Evolutionary conservation across 371 early-diverging fungal genomes (phyloP).

Genomic region (Syncephalastrum monosporum): DNA sequence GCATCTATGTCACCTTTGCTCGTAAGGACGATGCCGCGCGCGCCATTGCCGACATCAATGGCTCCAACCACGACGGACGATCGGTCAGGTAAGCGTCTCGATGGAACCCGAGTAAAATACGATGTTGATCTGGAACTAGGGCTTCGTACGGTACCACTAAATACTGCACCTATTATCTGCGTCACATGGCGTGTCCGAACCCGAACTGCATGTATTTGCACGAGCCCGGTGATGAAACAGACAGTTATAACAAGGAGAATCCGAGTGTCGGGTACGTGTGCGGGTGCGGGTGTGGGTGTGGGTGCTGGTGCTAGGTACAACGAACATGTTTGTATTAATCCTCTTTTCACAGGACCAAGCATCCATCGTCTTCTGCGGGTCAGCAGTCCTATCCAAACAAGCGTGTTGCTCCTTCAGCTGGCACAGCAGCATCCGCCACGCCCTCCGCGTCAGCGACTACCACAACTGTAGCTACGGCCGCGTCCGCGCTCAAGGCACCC

Average conservation of each 20-base stretch:
- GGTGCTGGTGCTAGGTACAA: not conserved
- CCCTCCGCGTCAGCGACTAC: slow-evolving; percentile 3
- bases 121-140: slow-evolving; percentile 21
- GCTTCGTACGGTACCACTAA: slow-evolving; percentile 91
- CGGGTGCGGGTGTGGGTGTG: too few species aligned
- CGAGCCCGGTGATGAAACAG: slow-evolving; percentile 83
- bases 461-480: slow-evolving; percentile 4
- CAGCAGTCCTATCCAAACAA: slow-evolving; percentile 31
- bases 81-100: slow-evolving; percentile 58
- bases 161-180: slow-evolving; percentile 85
- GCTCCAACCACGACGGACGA: slow-evolving; percentile 81
- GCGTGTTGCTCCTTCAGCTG: slow-evolving; percentile 21
- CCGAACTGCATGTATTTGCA: slow-evolving; percentile 84
- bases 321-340: not conserved
- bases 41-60: slow-evolving; percentile 91
- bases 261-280: slow-evolving; percentile 53
- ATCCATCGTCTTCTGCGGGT: slow-evolving; percentile 18
- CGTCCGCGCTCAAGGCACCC: slow-evolving; percentile 7
- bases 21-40: slow-evolving; percentile 88
- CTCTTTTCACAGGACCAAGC: slow-evolving; percentile 13
- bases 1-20: slow-evolving; percentile 89
- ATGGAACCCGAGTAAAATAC: slow-evolving; percentile 3
- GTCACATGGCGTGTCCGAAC: slow-evolving; percentile 78
- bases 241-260: slow-evolving; percentile 65
- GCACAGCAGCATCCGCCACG: slow-evolving; percentile 1